Base-by-base conservation (phyloP, 106 monocot species). In the Acanthochlamys bracteata region DNA sequence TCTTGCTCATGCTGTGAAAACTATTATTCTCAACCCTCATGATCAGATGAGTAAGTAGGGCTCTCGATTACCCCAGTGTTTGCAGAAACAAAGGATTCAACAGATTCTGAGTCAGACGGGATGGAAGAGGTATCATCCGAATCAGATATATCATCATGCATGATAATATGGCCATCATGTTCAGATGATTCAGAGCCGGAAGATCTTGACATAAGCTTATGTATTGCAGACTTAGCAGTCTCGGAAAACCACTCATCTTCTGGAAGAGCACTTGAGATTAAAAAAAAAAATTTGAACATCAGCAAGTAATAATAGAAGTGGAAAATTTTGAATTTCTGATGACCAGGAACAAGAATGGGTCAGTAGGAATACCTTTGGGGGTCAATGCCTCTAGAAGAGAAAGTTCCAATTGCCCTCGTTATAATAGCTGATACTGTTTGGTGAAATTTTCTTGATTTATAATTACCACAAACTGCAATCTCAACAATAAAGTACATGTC, bases 241-340 rank as follows among this genome's bases (percentile, higher is more conserved):
- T 88, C 96, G 7, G 81, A 75, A 49, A 98, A 98, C 96, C 91
- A 98, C 42, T 98, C 96, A 72, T 96, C 88, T 73, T 92, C 91
- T 2, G 91, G 91, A 49, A 98, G 79, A 0, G 92, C 85, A 69
- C 91, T 96, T 66, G 17, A 63, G 22, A 39, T 13, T 3, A 55
- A 13, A 26, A 40, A 62, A 55, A 58, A 42, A 46, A 19, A 51
- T 17, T 49, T 15, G 23, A 52, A 58, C 24, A 11, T 65, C 14
- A 59, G 26, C 15, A 42, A 20, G 58, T 42, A 60, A 57, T 17
- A 57, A 20, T 57, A 17, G 56, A 20, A 25, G 1, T n/a, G n/a
- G n/a, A n/a, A n/a, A n/a, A n/a, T n/a, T n/a, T n/a, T n/a, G n/a
- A n/a, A n/a, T n/a, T n/a, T n/a, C n/a, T n/a, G n/a, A n/a, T n/a